Evolutionary conservation across 345 rosid species (phyloP).

Genomic region (Lepidium aucheri): DNA sequence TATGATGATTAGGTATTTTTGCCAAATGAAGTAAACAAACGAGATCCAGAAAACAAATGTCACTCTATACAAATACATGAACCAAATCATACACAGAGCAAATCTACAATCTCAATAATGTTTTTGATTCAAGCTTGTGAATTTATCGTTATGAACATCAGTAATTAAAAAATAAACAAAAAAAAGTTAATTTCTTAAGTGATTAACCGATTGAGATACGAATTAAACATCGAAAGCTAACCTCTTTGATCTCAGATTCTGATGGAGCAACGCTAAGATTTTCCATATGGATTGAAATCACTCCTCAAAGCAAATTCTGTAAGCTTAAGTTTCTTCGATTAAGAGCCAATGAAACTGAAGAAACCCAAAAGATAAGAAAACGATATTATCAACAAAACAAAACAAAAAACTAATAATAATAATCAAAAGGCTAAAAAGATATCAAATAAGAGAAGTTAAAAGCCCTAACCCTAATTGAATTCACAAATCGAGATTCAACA

Average conservation of each 20-base stretch:
- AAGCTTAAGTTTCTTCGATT: conserved; percentile 5
- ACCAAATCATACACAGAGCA: not conserved
- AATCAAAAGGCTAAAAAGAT: not conserved
- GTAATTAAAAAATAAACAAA: not conserved
- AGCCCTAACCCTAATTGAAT: conserved; percentile 8
- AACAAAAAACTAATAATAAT: not conserved
- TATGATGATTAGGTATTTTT: not conserved
- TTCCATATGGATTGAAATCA: conserved; percentile 14
- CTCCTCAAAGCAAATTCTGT: conserved; percentile 1
- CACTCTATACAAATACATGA: not conserved
- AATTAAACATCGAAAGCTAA: conserved; percentile 23
- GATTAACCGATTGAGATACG: not conserved
- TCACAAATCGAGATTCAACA: not conserved
- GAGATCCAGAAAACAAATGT: not conserved
- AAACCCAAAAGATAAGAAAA: conserved; percentile 10
- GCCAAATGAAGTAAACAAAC: not conserved
- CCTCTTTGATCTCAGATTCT: conserved; percentile 54
- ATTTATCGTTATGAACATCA: not conserved
- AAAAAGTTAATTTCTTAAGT: not conserved
- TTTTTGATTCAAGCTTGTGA: not conserved
- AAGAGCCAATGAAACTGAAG: conserved; percentile 12
- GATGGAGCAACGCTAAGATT: not conserved
- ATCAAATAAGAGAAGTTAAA: not conserved
- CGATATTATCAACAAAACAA: not conserved
- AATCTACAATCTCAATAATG: conserved; percentile 4